These are phyloP conservation scores for Rubia balearica DNA, from an alignment of 305 asterid species.

Conservation along the genomic window DNA sequence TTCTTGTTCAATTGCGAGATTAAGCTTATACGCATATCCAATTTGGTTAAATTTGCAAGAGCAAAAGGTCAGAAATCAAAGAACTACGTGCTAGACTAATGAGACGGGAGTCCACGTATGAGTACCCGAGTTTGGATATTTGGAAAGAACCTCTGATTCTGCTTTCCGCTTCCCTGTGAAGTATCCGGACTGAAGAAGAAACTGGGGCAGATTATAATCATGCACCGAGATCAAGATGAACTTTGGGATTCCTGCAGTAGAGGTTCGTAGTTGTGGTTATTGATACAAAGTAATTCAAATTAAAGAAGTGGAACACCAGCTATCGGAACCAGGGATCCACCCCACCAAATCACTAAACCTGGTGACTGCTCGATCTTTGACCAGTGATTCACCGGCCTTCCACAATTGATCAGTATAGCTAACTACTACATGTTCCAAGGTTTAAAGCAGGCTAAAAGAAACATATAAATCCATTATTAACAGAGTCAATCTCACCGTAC, in stretches of 20 bases:
- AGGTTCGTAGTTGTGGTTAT: background rate
- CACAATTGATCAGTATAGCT: too few relatives aligned
- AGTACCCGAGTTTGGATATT: conserved; percentile 76
- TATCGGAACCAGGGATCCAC: too few relatives aligned
- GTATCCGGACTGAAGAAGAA: conserved; percentile 67
- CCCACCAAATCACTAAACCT: too few relatives aligned
- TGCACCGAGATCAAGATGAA: conserved; percentile 92
- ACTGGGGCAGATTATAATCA: conserved; percentile 87
- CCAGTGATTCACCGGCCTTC: too few relatives aligned
- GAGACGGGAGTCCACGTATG: background rate
- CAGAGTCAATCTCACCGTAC: conserved; percentile 40
- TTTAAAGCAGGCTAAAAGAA: background rate
- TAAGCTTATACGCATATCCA: background rate
- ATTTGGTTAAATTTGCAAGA: background rate
- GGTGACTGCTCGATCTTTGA: too few relatives aligned
- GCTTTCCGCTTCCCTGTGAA: conserved; percentile 96
- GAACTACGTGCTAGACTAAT: background rate
- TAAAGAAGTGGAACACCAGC: too few relatives aligned
- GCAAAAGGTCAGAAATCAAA: background rate
- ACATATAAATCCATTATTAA: background rate
- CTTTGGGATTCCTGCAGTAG: conserved; percentile 68
- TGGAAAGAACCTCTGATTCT: conserved; percentile 87
- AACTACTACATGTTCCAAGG: too few relatives aligned
- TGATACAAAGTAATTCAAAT: background rate
- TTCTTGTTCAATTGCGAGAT: background rate